Evolutionary conservation across 345 rosid species (phyloP).

Genomic region (Ailanthus altissimus): DNA sequence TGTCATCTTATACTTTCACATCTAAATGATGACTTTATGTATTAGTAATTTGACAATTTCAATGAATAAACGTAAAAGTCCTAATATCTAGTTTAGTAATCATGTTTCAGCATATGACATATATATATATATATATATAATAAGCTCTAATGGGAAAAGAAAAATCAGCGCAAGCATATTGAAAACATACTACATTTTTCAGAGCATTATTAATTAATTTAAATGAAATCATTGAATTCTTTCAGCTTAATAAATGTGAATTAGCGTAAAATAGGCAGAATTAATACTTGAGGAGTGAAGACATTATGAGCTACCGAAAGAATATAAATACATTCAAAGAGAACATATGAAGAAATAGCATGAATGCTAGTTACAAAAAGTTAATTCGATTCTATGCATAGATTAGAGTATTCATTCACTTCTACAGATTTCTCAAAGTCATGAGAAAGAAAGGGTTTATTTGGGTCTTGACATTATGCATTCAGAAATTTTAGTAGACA

Average conservation of each 20-base stretch:
- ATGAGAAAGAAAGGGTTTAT: no score
- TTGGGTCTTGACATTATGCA: no score
- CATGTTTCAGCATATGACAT: background rate
- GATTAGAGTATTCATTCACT: no score
- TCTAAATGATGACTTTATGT: background rate
- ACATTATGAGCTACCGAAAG: no score
- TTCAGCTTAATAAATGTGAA: background rate
- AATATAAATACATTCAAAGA: no score
- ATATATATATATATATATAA: no score
- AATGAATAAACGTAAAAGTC: background rate
- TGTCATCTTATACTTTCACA: background rate
- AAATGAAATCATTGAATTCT: background rate
- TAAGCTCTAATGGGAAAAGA: background rate
- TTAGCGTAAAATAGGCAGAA: background rate
- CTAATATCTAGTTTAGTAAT: background rate
- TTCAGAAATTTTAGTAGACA: no score
- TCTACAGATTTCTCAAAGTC: no score
- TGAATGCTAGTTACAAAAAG: no score
- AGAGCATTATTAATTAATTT: background rate
- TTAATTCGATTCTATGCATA: no score
- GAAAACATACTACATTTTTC: background rate
- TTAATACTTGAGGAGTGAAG: background rate
- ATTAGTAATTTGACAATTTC: background rate
- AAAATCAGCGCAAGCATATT: background rate
- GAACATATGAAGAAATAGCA: no score